phyloP scores from a whole-genome alignment of 805 yeast species.

The Candida maesae region DNA sequence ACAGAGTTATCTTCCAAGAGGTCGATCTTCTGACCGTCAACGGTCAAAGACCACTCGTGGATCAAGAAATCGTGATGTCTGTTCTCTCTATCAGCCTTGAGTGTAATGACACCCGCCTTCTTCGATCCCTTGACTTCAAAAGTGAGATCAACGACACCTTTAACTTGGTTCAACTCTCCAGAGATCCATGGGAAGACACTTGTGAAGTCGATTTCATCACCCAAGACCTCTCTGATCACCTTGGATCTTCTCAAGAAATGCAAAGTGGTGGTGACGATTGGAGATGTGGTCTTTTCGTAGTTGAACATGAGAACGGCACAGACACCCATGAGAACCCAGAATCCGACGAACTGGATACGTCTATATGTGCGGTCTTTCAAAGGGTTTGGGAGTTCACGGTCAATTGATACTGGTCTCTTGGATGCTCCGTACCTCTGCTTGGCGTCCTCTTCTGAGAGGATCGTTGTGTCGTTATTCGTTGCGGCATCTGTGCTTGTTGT shows the following conservation, averaged over 20 bases:
- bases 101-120: constrained; percentile 49
- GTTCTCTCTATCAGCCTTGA: constrained; percentile 69
- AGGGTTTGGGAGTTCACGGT: constrained; percentile 82
- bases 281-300: constrained; percentile 89
- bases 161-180: constrained; percentile 80
- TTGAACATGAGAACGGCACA: constrained; percentile 72
- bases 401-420: constrained; percentile 35
- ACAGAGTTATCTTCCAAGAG: constrained; percentile 45
- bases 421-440: constrained; percentile 3
- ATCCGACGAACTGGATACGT: constrained; percentile 50
- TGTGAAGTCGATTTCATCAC: constrained; percentile 70
- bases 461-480: constrained; percentile 2
- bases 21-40: constrained; percentile 43
- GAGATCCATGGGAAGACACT: constrained; percentile 84
- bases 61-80: constrained; percentile 55
- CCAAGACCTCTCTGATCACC: constrained; percentile 57
- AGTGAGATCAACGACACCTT: constrained; percentile 71
- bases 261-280: constrained; percentile 81
- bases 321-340: constrained; percentile 49
- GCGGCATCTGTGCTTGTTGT: constrained; percentile 2
- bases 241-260: constrained; percentile 79
- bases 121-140: constrained; percentile 70
- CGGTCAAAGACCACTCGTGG: constrained; percentile 55
- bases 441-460: constrained; percentile 9
- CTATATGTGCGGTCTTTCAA: constrained; percentile 49